A percentile compares a stretch with the other conserved stretches of the same genome.
Conservation (phyloP, 768 basidiomycete genomes). For the Suillus placidus region DNA sequence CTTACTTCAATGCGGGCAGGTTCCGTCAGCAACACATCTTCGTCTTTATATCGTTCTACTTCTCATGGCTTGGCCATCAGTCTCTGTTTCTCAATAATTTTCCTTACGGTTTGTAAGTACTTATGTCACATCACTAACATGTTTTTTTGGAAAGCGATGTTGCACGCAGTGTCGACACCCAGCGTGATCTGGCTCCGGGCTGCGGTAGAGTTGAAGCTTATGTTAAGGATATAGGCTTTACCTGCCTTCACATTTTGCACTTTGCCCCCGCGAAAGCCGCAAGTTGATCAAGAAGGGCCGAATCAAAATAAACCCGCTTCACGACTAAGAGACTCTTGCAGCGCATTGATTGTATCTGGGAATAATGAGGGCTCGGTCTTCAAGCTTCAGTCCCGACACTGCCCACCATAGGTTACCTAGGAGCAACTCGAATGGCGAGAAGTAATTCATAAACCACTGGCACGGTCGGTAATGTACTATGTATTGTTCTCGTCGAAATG, state of each 20-base stretch:
- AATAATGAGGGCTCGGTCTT: not conserved
- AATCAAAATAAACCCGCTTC: not conserved
- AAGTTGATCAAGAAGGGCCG: not conserved
- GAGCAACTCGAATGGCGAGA: not conserved
- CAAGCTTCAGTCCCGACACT: not conserved
- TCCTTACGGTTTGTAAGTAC: not conserved
- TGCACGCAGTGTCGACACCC: not conserved
- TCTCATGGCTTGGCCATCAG: not conserved
- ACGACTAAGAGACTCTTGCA: not conserved
- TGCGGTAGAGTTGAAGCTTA: not conserved
- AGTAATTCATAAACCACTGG: not conserved
- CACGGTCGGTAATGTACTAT: not conserved
- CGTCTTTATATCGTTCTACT: slow-evolving; percentile 1
- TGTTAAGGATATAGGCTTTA: not conserved
- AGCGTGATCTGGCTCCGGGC: not conserved
- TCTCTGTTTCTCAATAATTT: not conserved
- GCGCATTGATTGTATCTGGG: not conserved
- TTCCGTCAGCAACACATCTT: not conserved
- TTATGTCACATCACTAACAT: not conserved
- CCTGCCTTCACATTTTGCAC: not conserved
- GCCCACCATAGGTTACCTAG: too few species aligned
- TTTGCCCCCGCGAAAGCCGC: not conserved
- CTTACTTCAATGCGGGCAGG: not conserved
- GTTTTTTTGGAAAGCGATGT: not conserved
- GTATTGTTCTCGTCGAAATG: not conserved